phyloP scores from a whole-genome alignment of 768 basidiomycete genomes.

The Coprinopsis sp. region DNA sequence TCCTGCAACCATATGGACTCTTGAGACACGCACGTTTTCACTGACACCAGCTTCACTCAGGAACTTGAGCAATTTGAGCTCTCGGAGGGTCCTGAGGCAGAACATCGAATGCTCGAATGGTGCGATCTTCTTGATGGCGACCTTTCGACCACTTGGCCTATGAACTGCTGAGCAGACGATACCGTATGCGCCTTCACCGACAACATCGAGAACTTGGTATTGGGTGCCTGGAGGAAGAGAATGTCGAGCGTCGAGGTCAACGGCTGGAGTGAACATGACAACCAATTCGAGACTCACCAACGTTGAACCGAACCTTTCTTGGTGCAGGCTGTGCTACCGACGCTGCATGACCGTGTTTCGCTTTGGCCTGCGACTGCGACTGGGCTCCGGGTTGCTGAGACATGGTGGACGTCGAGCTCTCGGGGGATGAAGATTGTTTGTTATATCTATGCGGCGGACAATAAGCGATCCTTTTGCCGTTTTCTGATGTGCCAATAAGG shows the following conservation, averaged over 20 bases:
- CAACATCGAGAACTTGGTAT: conserved; percentile 82
- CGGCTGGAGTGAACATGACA: conserved; percentile 7
- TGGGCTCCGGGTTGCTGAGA: conserved; percentile 14
- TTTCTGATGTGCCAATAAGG: no score
- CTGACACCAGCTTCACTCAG: conserved; percentile 83
- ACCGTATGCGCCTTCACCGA: conserved; percentile 91
- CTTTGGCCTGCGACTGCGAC: conserved; percentile 24
- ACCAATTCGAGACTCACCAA: conserved; percentile 49
- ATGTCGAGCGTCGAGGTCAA: conserved; percentile 6
- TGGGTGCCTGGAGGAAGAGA: conserved; percentile 52
- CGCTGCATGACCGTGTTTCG: conserved; percentile 37
- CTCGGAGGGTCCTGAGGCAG: conserved; percentile 84
- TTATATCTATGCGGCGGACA: no score
- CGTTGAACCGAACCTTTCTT: conserved; percentile 86
- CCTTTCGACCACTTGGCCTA: conserved; percentile 79
- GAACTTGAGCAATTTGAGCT: conserved; percentile 80
- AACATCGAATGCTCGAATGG: conserved; percentile 97
- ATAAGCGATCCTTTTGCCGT: no score
- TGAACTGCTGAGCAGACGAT: conserved; percentile 94
- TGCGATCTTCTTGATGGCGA: conserved; percentile 95
- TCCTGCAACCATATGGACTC: not conserved
- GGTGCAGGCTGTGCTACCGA: conserved; percentile 50
- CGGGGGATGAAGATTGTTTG: no score
- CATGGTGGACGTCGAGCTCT: no score
- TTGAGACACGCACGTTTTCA: conserved; percentile 65